Evolutionary conservation across 192 early-diverging fungal species (phyloP).

Genomic region (Rhizoclosmatium sp.): DNA sequence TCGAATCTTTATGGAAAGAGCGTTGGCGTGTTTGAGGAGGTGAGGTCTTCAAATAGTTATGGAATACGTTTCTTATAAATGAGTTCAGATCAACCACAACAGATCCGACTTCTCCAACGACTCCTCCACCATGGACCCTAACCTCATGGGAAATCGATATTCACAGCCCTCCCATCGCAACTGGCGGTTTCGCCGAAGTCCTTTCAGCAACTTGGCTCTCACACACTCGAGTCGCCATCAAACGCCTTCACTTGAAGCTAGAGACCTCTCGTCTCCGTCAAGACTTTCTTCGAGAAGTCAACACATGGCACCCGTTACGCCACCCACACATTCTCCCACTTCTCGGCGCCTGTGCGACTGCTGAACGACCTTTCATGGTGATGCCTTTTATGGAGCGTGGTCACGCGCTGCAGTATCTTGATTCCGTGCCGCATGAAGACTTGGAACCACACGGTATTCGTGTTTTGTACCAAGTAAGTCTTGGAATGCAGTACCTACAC

Average conservation of each 20-base stretch:
- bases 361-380: constrained; percentile 53
- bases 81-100: background rate
- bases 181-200: constrained; percentile 51
- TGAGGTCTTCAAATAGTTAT: constrained; percentile 4
- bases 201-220: constrained; percentile 43
- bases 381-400: constrained; percentile 48
- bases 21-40: constrained; percentile 26
- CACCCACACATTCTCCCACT: constrained; percentile 54
- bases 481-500: constrained; percentile 52
- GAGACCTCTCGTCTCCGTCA: constrained; percentile 31
- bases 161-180: constrained; percentile 33
- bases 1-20: constrained; percentile 40
- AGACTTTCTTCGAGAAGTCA: constrained; percentile 45
- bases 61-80: no score
- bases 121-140: constrained; percentile 41
- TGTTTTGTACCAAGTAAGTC: constrained; percentile 47
- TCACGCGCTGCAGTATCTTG: constrained; percentile 40
- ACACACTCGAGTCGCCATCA: constrained; percentile 46
- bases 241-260: constrained; percentile 41
- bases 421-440: background rate
- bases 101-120: background rate
- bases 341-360: constrained; percentile 48
- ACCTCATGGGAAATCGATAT: constrained; percentile 50
- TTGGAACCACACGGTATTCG: constrained; percentile 4
- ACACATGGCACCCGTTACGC: constrained; percentile 45